Percentiles rank a stretch among this genome's conserved stretches.
Conservation (phyloP, 2,329 filamentous ascomycete species). For the Pseudogymnoascus sp. region DNA sequence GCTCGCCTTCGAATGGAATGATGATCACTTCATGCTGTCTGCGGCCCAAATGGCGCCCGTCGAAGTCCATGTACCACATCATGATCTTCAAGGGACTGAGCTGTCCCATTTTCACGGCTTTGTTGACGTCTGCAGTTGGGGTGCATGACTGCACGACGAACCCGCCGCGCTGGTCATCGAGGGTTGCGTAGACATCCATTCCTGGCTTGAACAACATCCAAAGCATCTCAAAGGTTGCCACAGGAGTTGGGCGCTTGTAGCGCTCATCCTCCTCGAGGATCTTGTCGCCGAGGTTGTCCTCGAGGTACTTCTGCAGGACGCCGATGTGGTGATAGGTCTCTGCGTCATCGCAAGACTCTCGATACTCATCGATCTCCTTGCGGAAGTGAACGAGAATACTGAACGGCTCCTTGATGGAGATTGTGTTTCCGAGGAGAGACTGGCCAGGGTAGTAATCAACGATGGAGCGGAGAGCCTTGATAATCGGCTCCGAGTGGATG, state of each 20-base stretch:
- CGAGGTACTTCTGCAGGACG: slow-evolving; percentile 14
- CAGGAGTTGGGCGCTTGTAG: slow-evolving; percentile 15
- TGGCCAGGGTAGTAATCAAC: slow-evolving; percentile 21
- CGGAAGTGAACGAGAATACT: slow-evolving; percentile 30
- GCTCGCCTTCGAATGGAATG: slow-evolving; percentile 23
- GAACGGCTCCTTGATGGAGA: slow-evolving; percentile 29
- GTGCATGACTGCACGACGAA: slow-evolving; percentile 17
- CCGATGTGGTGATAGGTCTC: slow-evolving; percentile 18
- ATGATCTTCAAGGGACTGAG: slow-evolving; percentile 18
- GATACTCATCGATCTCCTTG: slow-evolving; percentile 20
- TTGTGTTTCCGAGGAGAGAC: slow-evolving; percentile 18
- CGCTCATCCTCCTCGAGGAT: slow-evolving; percentile 17
- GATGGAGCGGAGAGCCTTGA: slow-evolving; percentile 19
- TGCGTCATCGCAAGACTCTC: slow-evolving; percentile 17
- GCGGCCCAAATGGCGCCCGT: slow-evolving; percentile 23
- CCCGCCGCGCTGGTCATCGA: slow-evolving; percentile 18
- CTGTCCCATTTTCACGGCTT: slow-evolving; percentile 14
- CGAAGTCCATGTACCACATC: slow-evolving; percentile 28
- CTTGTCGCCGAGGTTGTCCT: slow-evolving; percentile 19
- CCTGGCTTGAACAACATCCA: slow-evolving; percentile 23
- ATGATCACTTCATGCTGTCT: slow-evolving; percentile 21
- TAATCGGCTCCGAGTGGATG: slow-evolving; percentile 20
- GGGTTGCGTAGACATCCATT: slow-evolving; percentile 18
- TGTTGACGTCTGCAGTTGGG: not conserved
- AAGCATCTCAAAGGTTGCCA: slow-evolving; percentile 21